Percentiles rank a stretch among this genome's conserved stretches.
phyloP scores from a whole-genome alignment of 495 filamentous ascomycete genomes.

The Aspergillus steynii region DNA sequence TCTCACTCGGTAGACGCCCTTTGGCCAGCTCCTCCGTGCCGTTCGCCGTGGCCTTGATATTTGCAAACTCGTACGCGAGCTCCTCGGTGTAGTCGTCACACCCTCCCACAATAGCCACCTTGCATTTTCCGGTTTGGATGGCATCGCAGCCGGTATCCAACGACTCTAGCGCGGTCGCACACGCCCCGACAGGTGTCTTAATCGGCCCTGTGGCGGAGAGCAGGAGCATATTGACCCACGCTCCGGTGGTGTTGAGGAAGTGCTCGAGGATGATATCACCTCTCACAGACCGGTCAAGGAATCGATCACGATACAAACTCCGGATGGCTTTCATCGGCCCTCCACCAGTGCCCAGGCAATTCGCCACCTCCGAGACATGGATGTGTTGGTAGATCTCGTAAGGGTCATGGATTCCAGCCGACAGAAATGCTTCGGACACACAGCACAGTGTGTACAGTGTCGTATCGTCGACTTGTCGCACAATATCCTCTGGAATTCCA shows the following conservation, averaged over 20 bases:
- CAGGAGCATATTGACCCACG: conserved; percentile 99
- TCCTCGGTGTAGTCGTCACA: conserved; percentile 99
- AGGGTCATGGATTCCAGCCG: conserved; percentile 93
- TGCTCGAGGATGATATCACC: conserved; percentile 98
- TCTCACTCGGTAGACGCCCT: conserved; percentile 89
- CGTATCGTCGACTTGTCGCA: conserved; percentile 92
- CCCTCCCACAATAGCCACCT: conserved; percentile 93
- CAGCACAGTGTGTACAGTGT: conserved; percentile 93
- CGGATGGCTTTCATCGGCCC: conserved; percentile 76
- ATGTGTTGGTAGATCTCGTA: conserved; percentile 99
- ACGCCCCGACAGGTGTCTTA: conserved; percentile 97
- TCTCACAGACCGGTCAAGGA: conserved; percentile 89
- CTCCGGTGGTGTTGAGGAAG: conserved; percentile 99
- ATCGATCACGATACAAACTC: conserved; percentile 98
- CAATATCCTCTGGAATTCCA: conserved; percentile 95
- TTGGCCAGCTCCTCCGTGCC: conserved; percentile 91
- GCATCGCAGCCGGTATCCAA: conserved; percentile 96
- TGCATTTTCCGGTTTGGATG: conserved; percentile 93
- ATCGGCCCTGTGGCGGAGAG: conserved; percentile 95
- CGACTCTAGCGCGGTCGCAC: conserved; percentile 95
- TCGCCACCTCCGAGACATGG: conserved; percentile 94
- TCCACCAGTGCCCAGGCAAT: conserved; percentile 96
- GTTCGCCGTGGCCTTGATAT: conserved; percentile 99
- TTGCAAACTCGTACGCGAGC: conserved; percentile 98
- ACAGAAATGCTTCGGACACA: conserved; percentile 84